Conservation (phyloP, 805 yeast genomes). For the Saccharomycodes ludwigii region DNA sequence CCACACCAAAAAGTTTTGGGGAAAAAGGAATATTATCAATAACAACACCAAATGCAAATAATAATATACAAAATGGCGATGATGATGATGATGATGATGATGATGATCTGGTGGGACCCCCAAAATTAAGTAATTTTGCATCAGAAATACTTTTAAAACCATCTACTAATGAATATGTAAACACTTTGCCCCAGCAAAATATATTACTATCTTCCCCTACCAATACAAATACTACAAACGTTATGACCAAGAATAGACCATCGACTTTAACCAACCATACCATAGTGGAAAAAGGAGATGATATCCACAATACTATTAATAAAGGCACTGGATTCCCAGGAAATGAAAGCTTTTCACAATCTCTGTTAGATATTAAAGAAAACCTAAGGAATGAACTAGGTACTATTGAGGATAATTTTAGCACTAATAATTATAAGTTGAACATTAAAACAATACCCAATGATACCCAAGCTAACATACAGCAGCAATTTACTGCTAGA, state of each 20-base stretch:
- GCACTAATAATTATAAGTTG: no score
- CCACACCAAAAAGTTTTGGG: no score
- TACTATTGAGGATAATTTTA: no score
- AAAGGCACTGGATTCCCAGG: slow-evolving; percentile 11
- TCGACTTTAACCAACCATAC: slow-evolving; percentile 17
- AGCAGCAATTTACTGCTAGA: slow-evolving; percentile 16
- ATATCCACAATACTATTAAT: slow-evolving; percentile 3
- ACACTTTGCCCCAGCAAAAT: background rate
- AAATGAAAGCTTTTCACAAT: slow-evolving; percentile 15
- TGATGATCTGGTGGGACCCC: slow-evolving; percentile 18
- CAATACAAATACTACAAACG: slow-evolving; percentile 6
- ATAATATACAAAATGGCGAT: background rate
- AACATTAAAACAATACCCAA: no score
- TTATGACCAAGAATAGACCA: slow-evolving; percentile 12
- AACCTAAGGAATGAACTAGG: no score
- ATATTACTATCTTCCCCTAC: background rate
- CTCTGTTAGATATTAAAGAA: no score
- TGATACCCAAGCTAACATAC: no score
- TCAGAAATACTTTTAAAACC: slow-evolving; percentile 18
- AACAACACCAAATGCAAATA: no score
- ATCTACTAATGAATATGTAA: slow-evolving; percentile 11
- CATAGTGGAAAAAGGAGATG: slow-evolving; percentile 4
- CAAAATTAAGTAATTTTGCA: slow-evolving; percentile 20
- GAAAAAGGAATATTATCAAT: no score
- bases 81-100: slow-evolving; percentile 13